These are phyloP conservation scores for Carallia brachiata DNA, from an alignment of 345 rosid genomes.

Conservation along the genomic window DNA sequence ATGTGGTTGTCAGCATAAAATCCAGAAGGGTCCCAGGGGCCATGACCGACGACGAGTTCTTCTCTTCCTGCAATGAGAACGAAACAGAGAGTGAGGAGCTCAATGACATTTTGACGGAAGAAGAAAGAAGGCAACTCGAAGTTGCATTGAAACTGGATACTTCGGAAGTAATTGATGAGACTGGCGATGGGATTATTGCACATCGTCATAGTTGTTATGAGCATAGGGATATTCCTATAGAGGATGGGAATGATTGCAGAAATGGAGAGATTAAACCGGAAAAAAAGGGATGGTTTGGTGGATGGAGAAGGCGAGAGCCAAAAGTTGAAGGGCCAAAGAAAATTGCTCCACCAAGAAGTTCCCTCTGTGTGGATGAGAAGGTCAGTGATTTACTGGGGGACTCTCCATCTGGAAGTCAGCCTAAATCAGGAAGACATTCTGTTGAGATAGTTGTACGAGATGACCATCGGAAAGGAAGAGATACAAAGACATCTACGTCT, in stretches of 20 bases:
- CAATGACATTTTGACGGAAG: conserved; percentile 71
- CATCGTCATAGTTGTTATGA: conserved; percentile 75
- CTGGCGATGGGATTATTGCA: conserved; percentile 46
- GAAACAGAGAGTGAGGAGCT: conserved; percentile 82
- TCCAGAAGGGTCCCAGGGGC: conserved; percentile 92
- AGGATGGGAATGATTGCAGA: conserved; percentile 46
- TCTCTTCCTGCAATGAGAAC: conserved; percentile 65
- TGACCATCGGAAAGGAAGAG: conserved; percentile 60
- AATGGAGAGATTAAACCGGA: conserved; percentile 59
- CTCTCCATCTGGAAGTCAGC: conserved; percentile 55
- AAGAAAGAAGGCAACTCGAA: conserved; percentile 86
- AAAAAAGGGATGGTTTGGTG: conserved; percentile 97
- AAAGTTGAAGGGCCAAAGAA: conserved; percentile 64
- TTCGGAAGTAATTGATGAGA: conserved; percentile 52
- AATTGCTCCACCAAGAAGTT: conserved; percentile 69
- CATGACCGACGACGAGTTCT: conserved; percentile 88
- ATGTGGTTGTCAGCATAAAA: conserved; percentile 91
- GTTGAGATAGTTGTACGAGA: conserved; percentile 65
- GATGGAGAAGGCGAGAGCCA: conserved; percentile 79
- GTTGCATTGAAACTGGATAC: conserved; percentile 76
- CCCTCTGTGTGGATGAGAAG: conserved; percentile 81
- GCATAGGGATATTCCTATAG: conserved; percentile 73
- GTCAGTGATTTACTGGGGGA: conserved; percentile 77
- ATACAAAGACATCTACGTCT: conserved; percentile 47
- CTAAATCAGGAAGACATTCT: conserved; percentile 80